Evolutionary conservation across 2,329 filamentous ascomycete genomes (phyloP).

Genomic region (Aspergillaceae sp.): DNA sequence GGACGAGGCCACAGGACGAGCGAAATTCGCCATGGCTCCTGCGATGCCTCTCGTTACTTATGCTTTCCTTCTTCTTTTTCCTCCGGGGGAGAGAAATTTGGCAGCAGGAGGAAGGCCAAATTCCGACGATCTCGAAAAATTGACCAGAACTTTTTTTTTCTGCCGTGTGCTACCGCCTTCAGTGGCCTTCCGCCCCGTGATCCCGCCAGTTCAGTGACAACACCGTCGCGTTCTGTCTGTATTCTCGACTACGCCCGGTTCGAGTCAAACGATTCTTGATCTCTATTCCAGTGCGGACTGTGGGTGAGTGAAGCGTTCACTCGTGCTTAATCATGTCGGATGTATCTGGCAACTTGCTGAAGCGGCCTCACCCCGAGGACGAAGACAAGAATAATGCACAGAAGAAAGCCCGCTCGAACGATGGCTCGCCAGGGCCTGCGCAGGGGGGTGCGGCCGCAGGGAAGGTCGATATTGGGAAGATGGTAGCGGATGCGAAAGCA

Average conservation of each 20-base stretch:
- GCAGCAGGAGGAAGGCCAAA: constrained; percentile 16
- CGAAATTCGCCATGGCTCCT: constrained; percentile 37
- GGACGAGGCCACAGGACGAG: constrained; percentile 72
- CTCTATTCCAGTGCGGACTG: constrained; percentile 1
- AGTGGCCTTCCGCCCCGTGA: constrained; percentile 10
- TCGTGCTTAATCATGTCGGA: constrained; percentile 32
- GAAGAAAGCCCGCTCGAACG: constrained; percentile 42
- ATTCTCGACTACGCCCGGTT: background rate
- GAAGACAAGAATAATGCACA: constrained; percentile 33
- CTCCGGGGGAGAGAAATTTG: constrained; percentile 8
- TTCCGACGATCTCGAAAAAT: constrained; percentile 21
- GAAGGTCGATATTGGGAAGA: constrained; percentile 40
- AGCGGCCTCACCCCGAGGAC: constrained; percentile 42
- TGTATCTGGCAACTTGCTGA: constrained; percentile 35
- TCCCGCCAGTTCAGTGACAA: background rate
- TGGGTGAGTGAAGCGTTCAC: constrained; percentile 7
- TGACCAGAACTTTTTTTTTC: constrained; percentile 31
- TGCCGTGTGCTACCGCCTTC: constrained; percentile 27
- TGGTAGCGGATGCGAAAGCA: constrained; percentile 40
- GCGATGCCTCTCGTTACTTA: constrained; percentile 28
- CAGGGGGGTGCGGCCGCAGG: constrained; percentile 25
- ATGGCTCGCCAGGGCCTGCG: constrained; percentile 40
- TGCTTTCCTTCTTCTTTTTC: constrained; percentile 9
- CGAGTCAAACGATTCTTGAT: background rate
- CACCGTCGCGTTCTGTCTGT: too few relatives aligned